Percentiles rank a stretch among this genome's conserved stretches.
phyloP scores from a whole-genome alignment of 192 early-diverging fungal genomes.

The Allomyces macrogynus region DNA sequence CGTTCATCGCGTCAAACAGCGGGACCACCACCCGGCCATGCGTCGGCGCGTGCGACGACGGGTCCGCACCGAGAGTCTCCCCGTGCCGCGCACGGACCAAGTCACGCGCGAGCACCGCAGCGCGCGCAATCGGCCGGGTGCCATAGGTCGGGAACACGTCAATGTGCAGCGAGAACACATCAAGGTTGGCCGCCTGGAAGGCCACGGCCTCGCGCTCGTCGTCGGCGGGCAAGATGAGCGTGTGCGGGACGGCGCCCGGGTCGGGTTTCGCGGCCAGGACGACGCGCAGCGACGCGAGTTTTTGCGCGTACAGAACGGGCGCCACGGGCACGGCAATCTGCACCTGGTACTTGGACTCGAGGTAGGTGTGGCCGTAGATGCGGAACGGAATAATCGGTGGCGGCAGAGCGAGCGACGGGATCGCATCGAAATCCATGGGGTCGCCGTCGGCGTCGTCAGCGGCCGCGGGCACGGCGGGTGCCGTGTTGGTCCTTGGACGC shows the following conservation, averaged over 20 bases:
- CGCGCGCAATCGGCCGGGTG: conserved; percentile 73
- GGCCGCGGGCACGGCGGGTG: background rate
- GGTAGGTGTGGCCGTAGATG: conserved; percentile 93
- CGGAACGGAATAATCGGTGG: conserved; percentile 96
- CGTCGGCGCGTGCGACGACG: too few species aligned
- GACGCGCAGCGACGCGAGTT: conserved; percentile 50
- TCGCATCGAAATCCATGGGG: conserved; percentile 57
- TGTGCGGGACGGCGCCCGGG: conserved; percentile 69
- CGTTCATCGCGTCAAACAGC: conserved; percentile 69
- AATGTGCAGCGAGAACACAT: conserved; percentile 75
- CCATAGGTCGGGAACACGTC: conserved; percentile 95
- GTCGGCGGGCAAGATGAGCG: conserved; percentile 68
- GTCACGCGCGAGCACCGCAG: conserved; percentile 51
- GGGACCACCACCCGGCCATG: conserved; percentile 15
- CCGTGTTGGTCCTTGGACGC: conserved; percentile 1
- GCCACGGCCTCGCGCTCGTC: conserved; percentile 61
- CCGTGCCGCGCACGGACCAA: conserved; percentile 20
- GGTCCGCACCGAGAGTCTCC: conserved; percentile 5
- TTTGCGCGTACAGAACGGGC: conserved; percentile 7
- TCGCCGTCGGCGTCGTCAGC: conserved; percentile 6
- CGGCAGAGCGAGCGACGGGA: conserved; percentile 83
- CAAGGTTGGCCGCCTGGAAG: conserved; percentile 58
- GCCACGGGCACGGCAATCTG: conserved; percentile 43
- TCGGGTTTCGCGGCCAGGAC: conserved; percentile 77
- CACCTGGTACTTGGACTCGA: conserved; percentile 74